phyloP scores from a whole-genome alignment of 495 filamentous ascomycete species.

The Halenospora varia region DNA sequence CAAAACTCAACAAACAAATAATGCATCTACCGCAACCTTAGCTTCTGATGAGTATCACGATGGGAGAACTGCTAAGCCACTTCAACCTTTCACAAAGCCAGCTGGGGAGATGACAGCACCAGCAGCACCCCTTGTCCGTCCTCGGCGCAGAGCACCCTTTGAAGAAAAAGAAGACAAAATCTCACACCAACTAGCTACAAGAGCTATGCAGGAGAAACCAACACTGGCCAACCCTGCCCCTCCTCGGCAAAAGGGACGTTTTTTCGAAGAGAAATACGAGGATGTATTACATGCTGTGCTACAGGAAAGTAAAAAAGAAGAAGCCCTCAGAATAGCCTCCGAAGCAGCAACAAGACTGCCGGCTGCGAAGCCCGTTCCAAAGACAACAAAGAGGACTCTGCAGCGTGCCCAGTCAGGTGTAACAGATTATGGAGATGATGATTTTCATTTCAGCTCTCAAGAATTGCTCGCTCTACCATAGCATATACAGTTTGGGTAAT shows the following conservation, averaged over 20 bases:
- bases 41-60: too few species aligned
- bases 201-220: neutral
- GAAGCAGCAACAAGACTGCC: neutral
- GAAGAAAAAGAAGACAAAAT: too few species aligned
- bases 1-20: neutral
- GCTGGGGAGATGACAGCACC: too few species aligned
- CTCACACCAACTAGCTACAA: too few species aligned
- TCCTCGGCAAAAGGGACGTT: conserved; percentile 5
- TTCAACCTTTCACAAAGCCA: too few species aligned
- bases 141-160: too few species aligned
- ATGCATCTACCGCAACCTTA: neutral
- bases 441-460: conserved; percentile 9
- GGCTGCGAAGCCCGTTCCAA: neutral
- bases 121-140: too few species aligned
- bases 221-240: neutral
- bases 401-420: conserved; percentile 3
- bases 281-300: conserved; percentile 21
- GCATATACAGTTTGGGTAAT: too few species aligned
- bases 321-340: neutral
- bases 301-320: conserved; percentile 16
- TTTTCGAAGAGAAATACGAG: conserved; percentile 25
- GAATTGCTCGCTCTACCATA: conserved; percentile 11
- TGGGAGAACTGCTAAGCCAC: too few species aligned
- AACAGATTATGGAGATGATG: conserved; percentile 26
- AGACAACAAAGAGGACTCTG: conserved; percentile 2